These are phyloP conservation scores for Aspergillus sojae DNA, from an alignment of 2,329 filamentous ascomycete species.

Conservation along the genomic window DNA sequence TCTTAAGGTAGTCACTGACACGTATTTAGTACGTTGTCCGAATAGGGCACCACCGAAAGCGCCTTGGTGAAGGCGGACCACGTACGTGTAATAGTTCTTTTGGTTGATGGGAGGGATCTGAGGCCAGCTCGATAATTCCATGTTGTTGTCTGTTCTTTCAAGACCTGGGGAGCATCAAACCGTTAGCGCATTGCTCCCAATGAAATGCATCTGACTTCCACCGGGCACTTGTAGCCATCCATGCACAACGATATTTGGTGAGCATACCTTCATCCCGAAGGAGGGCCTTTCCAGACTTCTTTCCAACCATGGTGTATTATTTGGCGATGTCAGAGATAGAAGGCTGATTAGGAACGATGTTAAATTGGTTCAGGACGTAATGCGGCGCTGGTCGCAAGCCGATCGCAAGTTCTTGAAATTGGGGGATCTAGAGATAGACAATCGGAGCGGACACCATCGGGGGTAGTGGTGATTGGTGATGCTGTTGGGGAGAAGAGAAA, in stretches of 20 bases:
- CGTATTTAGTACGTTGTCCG: neutral
- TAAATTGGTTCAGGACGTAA: constrained; percentile 4
- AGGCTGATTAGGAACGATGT: constrained; percentile 4
- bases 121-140: constrained; percentile 94
- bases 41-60: neutral
- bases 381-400: constrained; percentile 6
- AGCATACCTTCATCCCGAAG: constrained; percentile 60
- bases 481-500: neutral
- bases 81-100: constrained; percentile 98
- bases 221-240: neutral
- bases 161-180: constrained; percentile 63
- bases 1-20: constrained; percentile 89
- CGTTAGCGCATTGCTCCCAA: constrained; percentile 12
- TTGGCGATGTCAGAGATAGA: neutral
- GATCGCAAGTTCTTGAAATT: constrained; percentile 2
- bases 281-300: constrained; percentile 66
- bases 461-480: neutral
- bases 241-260: neutral
- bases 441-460: neutral
- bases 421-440: neutral
- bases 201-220: neutral
- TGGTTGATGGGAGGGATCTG: constrained; percentile 94
- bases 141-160: constrained; percentile 96
- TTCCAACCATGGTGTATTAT: constrained; percentile 60
- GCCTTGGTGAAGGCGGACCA: constrained; percentile 16